phyloP scores from a whole-genome alignment of 169 alveolate genomes.

The Cryptosporidium canis region DNA sequence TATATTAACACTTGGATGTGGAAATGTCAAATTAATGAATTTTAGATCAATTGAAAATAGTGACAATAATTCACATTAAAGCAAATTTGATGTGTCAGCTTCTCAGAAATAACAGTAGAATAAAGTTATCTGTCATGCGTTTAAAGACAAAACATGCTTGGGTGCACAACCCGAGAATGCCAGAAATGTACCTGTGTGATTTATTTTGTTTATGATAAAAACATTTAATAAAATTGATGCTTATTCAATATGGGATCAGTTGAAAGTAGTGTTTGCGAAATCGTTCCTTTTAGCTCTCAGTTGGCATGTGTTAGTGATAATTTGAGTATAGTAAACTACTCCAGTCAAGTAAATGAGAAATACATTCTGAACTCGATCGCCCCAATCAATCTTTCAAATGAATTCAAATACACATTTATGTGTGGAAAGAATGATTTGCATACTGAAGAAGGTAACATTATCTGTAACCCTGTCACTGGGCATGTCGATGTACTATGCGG shows the following conservation, averaged over 20 bases:
- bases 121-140: no score
- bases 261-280: neutral
- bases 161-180: no score
- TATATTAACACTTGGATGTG: no score
- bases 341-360: neutral
- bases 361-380: neutral
- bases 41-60: no score
- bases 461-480: neutral
- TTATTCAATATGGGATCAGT: neutral
- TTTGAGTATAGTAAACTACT: neutral
- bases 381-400: neutral
- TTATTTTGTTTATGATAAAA: no score
- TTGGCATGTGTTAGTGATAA: neutral
- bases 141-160: no score
- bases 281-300: neutral
- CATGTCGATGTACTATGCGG: neutral
- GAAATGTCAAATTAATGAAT: no score
- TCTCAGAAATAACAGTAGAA: no score
- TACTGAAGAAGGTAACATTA: neutral
- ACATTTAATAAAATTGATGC: no score
- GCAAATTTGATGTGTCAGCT: no score
- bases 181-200: no score
- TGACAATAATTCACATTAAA: no score
- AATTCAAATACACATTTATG: neutral
- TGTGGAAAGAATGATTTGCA: neutral